Conservation (phyloP, 352 stramenopile species). For the Phytopythium mirpurense region DNA sequence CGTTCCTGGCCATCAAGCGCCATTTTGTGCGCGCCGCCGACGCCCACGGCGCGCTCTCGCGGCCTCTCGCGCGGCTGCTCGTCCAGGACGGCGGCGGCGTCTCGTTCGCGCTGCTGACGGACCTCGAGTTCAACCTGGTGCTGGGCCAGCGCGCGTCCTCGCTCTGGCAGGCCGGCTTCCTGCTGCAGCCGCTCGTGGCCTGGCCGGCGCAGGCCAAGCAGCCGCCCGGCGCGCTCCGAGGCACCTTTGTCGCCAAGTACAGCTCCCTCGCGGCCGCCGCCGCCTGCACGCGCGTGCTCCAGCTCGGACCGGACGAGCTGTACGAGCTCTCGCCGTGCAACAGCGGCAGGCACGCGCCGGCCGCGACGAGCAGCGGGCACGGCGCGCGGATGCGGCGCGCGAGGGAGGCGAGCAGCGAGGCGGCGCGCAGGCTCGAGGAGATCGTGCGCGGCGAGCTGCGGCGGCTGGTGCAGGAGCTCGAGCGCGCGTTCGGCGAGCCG, state of each 20-base stretch:
- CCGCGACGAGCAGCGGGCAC: not conserved
- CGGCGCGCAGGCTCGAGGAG: slow-evolving; percentile 21
- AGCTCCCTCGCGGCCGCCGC: slow-evolving; percentile 25
- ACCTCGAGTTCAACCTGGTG: slow-evolving; percentile 51
- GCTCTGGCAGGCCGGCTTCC: slow-evolving; percentile 34
- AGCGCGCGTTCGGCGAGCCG: slow-evolving; percentile 30
- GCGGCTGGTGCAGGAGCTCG: slow-evolving; percentile 41
- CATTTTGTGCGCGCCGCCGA: slow-evolving; percentile 27
- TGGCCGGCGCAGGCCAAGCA: not conserved
- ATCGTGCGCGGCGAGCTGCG: slow-evolving; percentile 44
- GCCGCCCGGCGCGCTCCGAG: slow-evolving; percentile 25
- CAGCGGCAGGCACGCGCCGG: not conserved
- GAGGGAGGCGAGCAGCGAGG: not conserved
- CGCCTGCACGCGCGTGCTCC: slow-evolving; percentile 40
- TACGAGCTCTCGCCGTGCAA: slow-evolving; percentile 22
- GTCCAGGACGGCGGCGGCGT: slow-evolving; percentile 39
- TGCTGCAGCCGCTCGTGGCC: slow-evolving; percentile 44
- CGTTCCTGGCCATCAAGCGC: slow-evolving; percentile 36
- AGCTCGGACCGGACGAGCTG: slow-evolving; percentile 15
- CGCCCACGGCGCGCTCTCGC: slow-evolving; percentile 5
- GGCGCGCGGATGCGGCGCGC: not conserved
- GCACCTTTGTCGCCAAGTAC: slow-evolving; percentile 60
- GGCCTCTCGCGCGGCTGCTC: slow-evolving; percentile 12
- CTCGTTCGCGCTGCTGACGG: slow-evolving; percentile 32
- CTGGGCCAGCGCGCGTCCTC: slow-evolving; percentile 39